Evolutionary conservation across 1,139 yeast genomes (phyloP).

Genomic region (Nakaseomyces kungkrabaensis): DNA sequence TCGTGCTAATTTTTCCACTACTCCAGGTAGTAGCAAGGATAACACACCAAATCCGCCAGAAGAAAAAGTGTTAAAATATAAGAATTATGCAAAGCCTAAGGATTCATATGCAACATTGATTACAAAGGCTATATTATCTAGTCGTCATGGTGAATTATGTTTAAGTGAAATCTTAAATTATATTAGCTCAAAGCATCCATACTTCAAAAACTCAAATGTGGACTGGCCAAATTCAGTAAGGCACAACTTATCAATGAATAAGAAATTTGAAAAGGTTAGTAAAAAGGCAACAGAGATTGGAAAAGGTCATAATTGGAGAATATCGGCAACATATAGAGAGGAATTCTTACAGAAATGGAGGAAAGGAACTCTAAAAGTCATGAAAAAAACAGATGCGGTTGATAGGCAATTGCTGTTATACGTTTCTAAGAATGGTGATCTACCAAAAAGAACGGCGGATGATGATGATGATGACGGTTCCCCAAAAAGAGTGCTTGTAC

Average conservation of each 20-base stretch:
- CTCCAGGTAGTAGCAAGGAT: neutral
- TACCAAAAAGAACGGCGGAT: neutral
- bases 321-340: conserved; percentile 67
- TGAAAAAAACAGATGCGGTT: conserved; percentile 71
- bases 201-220: conserved; percentile 75
- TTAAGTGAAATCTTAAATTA: conserved; percentile 84
- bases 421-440: conserved; percentile 44
- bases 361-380: conserved; percentile 58
- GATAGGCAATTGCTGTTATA: conserved; percentile 67
- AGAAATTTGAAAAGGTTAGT: conserved; percentile 90
- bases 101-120: conserved; percentile 95
- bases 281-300: conserved; percentile 91
- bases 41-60: neutral
- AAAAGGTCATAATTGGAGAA: conserved; percentile 98
- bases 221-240: conserved; percentile 90
- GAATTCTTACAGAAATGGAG: conserved; percentile 74
- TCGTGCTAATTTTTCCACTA: neutral
- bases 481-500: conserved; percentile 32
- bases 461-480: conserved; percentile 34
- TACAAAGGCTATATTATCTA: conserved; percentile 87
- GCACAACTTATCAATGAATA: conserved; percentile 68
- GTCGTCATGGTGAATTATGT: conserved; percentile 76
- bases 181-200: conserved; percentile 79
- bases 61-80: neutral
- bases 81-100: conserved; percentile 45